Base-by-base conservation (phyloP, 495 filamentous ascomycete genomes). In the Terfezia boudieri region DNA sequence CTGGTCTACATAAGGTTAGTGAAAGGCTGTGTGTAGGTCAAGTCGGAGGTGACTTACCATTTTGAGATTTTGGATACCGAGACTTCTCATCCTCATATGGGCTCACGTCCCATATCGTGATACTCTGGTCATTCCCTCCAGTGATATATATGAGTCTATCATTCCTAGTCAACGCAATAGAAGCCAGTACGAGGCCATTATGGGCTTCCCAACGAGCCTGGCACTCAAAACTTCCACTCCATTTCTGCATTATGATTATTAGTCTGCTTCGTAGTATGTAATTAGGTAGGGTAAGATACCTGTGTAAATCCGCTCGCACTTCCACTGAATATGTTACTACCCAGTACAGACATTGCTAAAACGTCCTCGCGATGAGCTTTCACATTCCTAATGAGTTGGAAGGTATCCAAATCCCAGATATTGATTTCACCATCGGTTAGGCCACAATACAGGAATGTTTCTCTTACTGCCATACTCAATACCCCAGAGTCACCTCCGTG, bases 361-460 rank as follows among this genome's bases (percentile, higher is more conserved):
- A 98, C 74, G 64, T 95, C 92, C 8, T 81, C 82, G 20, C 76
- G 79, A 57, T 88, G 81, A 17, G 79, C 74, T 59, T 82, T 84
- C 59, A 95, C 79, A 9, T 79, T 84, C 54, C 89, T 75, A 17
- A 98, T 72, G 51, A 90, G 80, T 70, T 98, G 90, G 57, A 80
- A 78, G 2, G 90, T 95, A 64, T 98, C 90, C 12, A 96, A 71
- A 61, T 98, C 93, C 90, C 90, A 98, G 14, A 96, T 79, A 64
- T 94, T 88, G 53, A 98, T 74, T 46, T 92, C 79, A n/a, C 90
- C 90, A n/a, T 80, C 77, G 0, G 84, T 74, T 53, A 87, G 77
- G 55, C 90, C 90, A 58, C 82, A 84, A 63, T 95, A 96, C 10
- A 98, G 74, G 57, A 98, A 81, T 0, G 84, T 83, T 0, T 85